Percentiles rank a stretch among this genome's conserved stretches.
Conservation (phyloP, 2,329 filamentous ascomycete species). For the Stenocarpella maydis region DNA sequence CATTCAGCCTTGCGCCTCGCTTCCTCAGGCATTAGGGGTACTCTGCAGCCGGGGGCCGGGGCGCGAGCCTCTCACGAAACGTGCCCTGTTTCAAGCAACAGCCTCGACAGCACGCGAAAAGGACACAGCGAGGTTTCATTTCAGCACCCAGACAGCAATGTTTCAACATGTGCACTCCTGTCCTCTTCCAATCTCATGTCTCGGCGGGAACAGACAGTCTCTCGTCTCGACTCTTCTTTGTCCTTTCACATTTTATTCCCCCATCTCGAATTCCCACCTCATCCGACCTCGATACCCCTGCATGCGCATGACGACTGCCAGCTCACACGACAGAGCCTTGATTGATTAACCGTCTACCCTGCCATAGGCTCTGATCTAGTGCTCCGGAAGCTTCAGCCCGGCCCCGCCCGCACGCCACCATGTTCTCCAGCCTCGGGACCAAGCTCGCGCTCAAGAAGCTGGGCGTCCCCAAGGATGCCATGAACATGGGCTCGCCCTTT, state of each 20-base stretch:
- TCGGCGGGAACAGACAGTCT: background rate
- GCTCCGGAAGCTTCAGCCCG: too few relatives aligned
- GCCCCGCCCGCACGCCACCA: slow-evolving; percentile 42
- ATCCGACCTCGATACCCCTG: slow-evolving; percentile 33
- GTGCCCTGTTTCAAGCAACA: slow-evolving; percentile 42
- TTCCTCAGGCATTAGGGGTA: background rate
- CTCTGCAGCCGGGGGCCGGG: slow-evolving; percentile 9
- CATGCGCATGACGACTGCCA: slow-evolving; percentile 12
- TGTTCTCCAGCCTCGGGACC: slow-evolving; percentile 64
- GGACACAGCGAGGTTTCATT: slow-evolving; percentile 14
- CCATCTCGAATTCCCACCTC: slow-evolving; percentile 3
- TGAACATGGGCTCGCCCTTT: slow-evolving; percentile 51
- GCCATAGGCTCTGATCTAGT: slow-evolving; percentile 1
- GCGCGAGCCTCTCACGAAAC: slow-evolving; percentile 41
- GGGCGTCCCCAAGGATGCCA: slow-evolving; percentile 60
- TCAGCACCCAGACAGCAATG: slow-evolving; percentile 9
- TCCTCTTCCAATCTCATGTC: slow-evolving; percentile 4
- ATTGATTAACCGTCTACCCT: slow-evolving; percentile 12
- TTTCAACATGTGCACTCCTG: slow-evolving; percentile 31
- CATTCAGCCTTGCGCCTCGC: slow-evolving; percentile 31
- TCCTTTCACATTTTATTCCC: slow-evolving; percentile 15
- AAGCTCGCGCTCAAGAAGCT: slow-evolving; percentile 67
- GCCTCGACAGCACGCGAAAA: slow-evolving; percentile 9
- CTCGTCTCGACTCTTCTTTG: background rate
- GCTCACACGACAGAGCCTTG: slow-evolving; percentile 16